These are phyloP conservation scores for Moniliophthora roreri DNA, from an alignment of 1,284 basidiomycete genomes.

Conservation along the genomic window DNA sequence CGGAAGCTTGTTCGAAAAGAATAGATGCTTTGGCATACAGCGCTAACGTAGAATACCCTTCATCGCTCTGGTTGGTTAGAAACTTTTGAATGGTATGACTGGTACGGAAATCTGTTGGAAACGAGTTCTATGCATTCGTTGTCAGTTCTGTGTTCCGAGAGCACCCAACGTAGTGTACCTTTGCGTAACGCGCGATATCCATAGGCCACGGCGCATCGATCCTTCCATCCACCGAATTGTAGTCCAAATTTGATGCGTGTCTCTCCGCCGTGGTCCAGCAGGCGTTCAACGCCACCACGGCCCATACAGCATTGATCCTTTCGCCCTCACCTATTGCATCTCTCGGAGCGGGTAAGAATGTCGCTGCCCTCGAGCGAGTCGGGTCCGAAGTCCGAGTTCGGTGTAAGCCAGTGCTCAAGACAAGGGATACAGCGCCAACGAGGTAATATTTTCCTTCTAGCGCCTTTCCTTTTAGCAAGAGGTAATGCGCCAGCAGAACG, in stretches of 20 bases:
- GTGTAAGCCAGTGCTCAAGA: slow-evolving; percentile 12
- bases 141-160: no score
- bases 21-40: slow-evolving; percentile 8
- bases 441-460: slow-evolving; percentile 12
- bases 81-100: slow-evolving; percentile 6
- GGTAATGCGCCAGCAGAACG: slow-evolving; percentile 12
- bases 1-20: slow-evolving; percentile 9
- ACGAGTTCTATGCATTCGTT: no score
- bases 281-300: slow-evolving; percentile 12
- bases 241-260: slow-evolving; percentile 4
- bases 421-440: slow-evolving; percentile 10
- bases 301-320: slow-evolving; percentile 16
- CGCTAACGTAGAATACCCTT: background rate
- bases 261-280: slow-evolving; percentile 13
- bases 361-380: background rate
- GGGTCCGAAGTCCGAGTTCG: slow-evolving; percentile 6
- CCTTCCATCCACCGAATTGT: slow-evolving; percentile 5
- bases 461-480: slow-evolving; percentile 4
- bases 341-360: background rate
- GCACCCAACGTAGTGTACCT: background rate
- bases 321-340: slow-evolving; percentile 12
- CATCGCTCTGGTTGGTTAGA: background rate
- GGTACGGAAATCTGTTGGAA: background rate
- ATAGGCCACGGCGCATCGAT: slow-evolving; percentile 16
- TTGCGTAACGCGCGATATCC: slow-evolving; percentile 1